Conservation (phyloP, 2,329 filamentous ascomycete species). For the Scedosporium dehoogii region DNA sequence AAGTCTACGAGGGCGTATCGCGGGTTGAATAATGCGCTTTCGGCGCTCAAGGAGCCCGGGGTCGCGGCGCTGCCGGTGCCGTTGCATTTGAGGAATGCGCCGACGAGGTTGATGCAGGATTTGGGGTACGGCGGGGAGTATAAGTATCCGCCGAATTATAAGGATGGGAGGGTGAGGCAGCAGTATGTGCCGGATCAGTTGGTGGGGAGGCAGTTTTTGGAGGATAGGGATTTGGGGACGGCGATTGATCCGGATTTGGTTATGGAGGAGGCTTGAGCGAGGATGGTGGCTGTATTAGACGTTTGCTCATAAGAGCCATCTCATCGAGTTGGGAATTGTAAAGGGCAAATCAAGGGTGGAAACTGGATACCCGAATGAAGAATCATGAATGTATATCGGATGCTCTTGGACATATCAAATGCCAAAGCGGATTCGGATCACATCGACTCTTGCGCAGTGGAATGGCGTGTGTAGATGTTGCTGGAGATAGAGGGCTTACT, state of each 20-base stretch:
- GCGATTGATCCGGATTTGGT: slow-evolving; percentile 62
- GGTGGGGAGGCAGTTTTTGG: slow-evolving; percentile 62
- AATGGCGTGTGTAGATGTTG: too few species aligned
- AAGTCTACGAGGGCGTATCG: slow-evolving; percentile 87
- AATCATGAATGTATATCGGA: neutral
- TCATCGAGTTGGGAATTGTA: neutral
- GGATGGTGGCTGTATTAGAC: neutral
- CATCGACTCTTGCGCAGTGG: too few species aligned
- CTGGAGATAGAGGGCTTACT: too few species aligned
- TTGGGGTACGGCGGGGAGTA: slow-evolving; percentile 85
- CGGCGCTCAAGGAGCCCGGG: slow-evolving; percentile 72
- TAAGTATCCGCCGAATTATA: slow-evolving; percentile 92
- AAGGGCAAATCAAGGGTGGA: neutral
- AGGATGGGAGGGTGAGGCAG: slow-evolving; percentile 71
- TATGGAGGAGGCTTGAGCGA: neutral
- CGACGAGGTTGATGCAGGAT: slow-evolving; percentile 87
- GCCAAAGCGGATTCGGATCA: too few species aligned
- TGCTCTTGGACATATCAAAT: neutral
- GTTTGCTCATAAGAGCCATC: neutral
- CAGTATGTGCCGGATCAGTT: slow-evolving; percentile 81
- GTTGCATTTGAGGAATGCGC: slow-evolving; percentile 81
- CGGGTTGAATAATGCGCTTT: slow-evolving; percentile 68
- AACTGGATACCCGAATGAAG: neutral
- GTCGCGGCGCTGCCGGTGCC: slow-evolving; percentile 75
- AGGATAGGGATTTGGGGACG: slow-evolving; percentile 69